These are phyloP conservation scores for Lyophyllum decastes DNA, from an alignment of 768 basidiomycete genomes.

Conservation along the genomic window DNA sequence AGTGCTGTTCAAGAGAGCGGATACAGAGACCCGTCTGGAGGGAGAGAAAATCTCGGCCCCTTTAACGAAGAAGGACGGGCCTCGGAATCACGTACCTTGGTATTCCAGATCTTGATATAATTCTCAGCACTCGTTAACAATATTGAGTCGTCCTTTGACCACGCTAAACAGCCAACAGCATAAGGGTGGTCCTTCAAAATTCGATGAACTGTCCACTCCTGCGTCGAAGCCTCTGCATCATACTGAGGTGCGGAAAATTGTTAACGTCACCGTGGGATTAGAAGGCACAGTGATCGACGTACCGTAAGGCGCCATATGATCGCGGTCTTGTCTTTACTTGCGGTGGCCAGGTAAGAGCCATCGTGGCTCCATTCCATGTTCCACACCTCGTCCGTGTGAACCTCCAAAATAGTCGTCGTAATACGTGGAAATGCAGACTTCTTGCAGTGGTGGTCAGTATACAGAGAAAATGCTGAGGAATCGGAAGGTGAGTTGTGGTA, in stretches of 20 bases:
- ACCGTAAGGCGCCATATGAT: conserved; percentile 91
- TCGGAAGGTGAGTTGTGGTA: conserved; percentile 80
- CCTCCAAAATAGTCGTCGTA: conserved; percentile 82
- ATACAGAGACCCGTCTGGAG: conserved; percentile 74
- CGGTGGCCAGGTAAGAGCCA: conserved; percentile 82
- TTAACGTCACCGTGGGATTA: conserved; percentile 1
- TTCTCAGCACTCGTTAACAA: conserved; percentile 85
- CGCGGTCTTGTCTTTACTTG: conserved; percentile 83
- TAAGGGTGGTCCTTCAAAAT: conserved; percentile 78
- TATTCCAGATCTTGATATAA: conserved; percentile 86
- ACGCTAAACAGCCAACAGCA: conserved; percentile 80
- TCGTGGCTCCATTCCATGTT: conserved; percentile 93
- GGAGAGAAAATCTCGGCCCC: conserved; percentile 8
- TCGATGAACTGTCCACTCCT: conserved; percentile 60
- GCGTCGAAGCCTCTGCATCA: conserved; percentile 31
- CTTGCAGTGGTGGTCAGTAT: conserved; percentile 83
- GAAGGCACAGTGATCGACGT: conserved; percentile 28
- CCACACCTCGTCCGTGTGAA: conserved; percentile 95
- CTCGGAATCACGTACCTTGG: conserved; percentile 56
- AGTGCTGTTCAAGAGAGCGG: conserved; percentile 67
- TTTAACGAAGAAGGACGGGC: background rate
- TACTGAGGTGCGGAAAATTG: conserved; percentile 9
- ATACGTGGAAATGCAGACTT: conserved; percentile 80
- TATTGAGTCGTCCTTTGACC: conserved; percentile 88
- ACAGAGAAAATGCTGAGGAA: conserved; percentile 71